These are phyloP conservation scores for Penicillium sp. DNA, from an alignment of 2,329 filamentous ascomycete species.

Conservation along the genomic window DNA sequence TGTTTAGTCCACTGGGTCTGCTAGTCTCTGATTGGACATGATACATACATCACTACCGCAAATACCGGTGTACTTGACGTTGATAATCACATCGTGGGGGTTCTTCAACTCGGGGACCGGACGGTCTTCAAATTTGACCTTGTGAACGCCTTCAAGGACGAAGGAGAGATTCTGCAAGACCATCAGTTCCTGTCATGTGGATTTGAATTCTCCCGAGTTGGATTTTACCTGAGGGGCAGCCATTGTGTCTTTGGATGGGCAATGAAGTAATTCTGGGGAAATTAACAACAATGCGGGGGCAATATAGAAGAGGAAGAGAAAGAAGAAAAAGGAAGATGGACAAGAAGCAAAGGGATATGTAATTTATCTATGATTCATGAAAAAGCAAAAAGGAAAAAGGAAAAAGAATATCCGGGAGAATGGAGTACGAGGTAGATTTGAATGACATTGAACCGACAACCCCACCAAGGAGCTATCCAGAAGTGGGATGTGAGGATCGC, in stretches of 20 bases:
- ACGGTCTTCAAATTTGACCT: slow-evolving; percentile 70
- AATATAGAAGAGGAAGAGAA: not conserved
- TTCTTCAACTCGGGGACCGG: slow-evolving; percentile 65
- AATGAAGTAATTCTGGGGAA: not conserved
- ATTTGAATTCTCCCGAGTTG: not conserved
- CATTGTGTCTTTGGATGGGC: slow-evolving; percentile 2
- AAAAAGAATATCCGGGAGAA: slow-evolving; percentile 15
- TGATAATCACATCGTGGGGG: slow-evolving; percentile 73
- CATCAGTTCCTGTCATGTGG: not conserved
- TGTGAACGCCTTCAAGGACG: slow-evolving; percentile 70
- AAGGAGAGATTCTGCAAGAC: slow-evolving; percentile 70
- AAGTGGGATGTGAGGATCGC: not conserved
- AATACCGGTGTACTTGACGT: slow-evolving; percentile 81
- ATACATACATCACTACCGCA: slow-evolving; percentile 72
- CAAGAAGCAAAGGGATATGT: not conserved
- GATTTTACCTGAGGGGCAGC: slow-evolving; percentile 22
- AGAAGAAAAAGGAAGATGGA: not conserved
- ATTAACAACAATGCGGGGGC: slow-evolving; percentile 1
- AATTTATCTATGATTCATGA: not conserved
- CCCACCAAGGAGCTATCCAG: slow-evolving; percentile 13
- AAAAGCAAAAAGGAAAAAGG: not conserved
- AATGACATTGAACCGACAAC: slow-evolving; percentile 18
- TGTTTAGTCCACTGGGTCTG: not conserved
- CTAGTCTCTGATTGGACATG: not conserved
- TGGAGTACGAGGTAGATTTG: slow-evolving; percentile 1